Percentiles rank a stretch among this genome's conserved stretches.
phyloP scores from a whole-genome alignment of 1,284 basidiomycete species.

The Trichosporon ovoides region DNA sequence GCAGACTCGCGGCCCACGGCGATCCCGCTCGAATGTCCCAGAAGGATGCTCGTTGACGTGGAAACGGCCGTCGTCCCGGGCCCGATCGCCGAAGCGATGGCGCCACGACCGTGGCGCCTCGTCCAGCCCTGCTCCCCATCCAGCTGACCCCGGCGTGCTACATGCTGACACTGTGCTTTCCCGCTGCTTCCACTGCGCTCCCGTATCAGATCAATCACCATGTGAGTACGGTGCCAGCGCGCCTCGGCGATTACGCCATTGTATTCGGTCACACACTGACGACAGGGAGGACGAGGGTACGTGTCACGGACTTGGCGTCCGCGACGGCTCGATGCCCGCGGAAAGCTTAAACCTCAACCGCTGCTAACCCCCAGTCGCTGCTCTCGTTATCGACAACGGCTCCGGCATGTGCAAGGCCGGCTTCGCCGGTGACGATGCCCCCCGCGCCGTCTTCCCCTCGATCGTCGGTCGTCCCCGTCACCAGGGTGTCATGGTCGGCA shows the following conservation, averaged over 20 bases:
- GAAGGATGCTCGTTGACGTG: background rate
- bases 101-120: background rate
- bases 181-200: background rate
- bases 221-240: conserved; percentile 5
- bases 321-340: background rate
- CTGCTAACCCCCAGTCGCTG: conserved; percentile 33
- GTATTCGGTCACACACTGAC: conserved; percentile 11
- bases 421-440: conserved; percentile 72
- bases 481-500: conserved; percentile 87
- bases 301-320: conserved; percentile 9
- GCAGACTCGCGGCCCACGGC: background rate
- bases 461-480: conserved; percentile 90
- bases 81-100: background rate
- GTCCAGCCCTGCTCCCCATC: background rate
- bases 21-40: background rate
- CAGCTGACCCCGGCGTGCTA: background rate
- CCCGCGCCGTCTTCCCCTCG: conserved; percentile 72
- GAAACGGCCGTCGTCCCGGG: background rate
- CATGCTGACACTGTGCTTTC: background rate
- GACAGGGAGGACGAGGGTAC: conserved; percentile 45
- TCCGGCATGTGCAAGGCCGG: conserved; percentile 92
- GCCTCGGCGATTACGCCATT: background rate
- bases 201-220: conserved; percentile 6
- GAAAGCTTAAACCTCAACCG: background rate
- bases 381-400: conserved; percentile 71